phyloP scores from a whole-genome alignment of 2,329 filamentous ascomycete genomes.

The Trichoderma lentiforme region DNA sequence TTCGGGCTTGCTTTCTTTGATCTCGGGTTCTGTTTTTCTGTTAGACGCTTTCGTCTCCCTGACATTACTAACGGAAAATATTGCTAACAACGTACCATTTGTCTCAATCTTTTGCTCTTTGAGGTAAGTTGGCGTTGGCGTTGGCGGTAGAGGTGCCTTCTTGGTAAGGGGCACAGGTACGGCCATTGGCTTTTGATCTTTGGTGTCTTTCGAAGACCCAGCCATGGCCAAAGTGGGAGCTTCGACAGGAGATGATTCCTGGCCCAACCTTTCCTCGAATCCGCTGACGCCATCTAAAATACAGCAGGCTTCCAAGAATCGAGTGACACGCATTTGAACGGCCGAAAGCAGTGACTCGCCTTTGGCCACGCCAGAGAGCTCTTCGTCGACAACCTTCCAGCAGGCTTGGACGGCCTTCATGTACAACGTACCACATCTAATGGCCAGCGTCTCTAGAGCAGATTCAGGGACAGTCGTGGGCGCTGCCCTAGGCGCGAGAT shows the following conservation, averaged over 20 bases:
- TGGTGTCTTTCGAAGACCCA: conserved; percentile 4
- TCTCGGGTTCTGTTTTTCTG: conserved; percentile 21
- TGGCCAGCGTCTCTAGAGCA: conserved; percentile 59
- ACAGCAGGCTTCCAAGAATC: conserved; percentile 58
- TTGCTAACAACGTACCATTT: neutral
- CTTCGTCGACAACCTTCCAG: conserved; percentile 66
- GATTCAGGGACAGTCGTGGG: conserved; percentile 57
- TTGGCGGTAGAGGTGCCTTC: neutral
- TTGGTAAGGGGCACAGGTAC: conserved; percentile 7
- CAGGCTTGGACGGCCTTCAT: conserved; percentile 72
- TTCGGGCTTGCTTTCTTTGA: conserved; percentile 27
- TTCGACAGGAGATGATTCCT: conserved; percentile 40
- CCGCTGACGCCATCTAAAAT: conserved; percentile 58
- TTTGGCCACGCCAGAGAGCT: conserved; percentile 45
- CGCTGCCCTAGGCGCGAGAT: conserved; percentile 42
- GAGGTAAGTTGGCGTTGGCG: neutral
- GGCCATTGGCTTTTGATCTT: conserved; percentile 4
- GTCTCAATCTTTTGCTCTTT: neutral
- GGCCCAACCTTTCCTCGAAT: conserved; percentile 51
- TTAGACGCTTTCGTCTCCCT: neutral
- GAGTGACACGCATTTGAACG: conserved; percentile 53
- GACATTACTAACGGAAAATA: neutral
- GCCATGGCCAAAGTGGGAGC: neutral
- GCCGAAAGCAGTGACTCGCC: conserved; percentile 51
- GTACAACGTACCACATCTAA: conserved; percentile 70